Evolutionary conservation across 1,139 yeast genomes (phyloP), one percentile per base, ranked within the genome.

Genomic region (Hyphopichia burtonii): DNA sequence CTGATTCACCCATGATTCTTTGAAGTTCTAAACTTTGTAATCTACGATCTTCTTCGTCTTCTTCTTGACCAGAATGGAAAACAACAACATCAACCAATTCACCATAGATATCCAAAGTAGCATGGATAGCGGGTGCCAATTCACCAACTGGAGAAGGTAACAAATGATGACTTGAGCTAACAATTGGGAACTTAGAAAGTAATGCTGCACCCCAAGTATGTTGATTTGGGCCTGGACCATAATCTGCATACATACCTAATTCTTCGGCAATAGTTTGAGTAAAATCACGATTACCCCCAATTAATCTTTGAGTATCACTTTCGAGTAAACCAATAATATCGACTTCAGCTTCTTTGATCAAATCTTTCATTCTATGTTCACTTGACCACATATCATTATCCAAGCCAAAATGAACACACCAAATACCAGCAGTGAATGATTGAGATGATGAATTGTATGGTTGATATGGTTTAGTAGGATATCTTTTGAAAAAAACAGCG

Each of bases 381-480:
- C 93, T 82, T 0, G 96, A 94, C 99, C 99, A 93, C 95, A 93
- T 86, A 61, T 91, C 96, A 61, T 93, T 93, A 61, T 93, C 99
- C 42, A 93, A 75, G 17, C 97, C 99, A 59, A 93, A 93, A 66
- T 93, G 99, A 49, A 93, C 84, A 31, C 99, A 93, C 99, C 99
- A 93, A 49, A 93, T 91, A 58, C 97, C 99, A 0, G 97, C 91
- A 2, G 96, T 90, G 56, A 93, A 80, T 3, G 89, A 64, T 54
- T 82, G 77, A 10, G 90, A 79, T 11, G 83, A 83, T 19, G 86
- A 83, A 56, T 91, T 93, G 57, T 81, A 83, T 19, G 98, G 98
- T 44, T 65, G 64, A 36, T 87, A 87, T 14, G 75, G 74, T 10
- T 62, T 63, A 10, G 73, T 65, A 47, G 86, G 86, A 58, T 76